A percentile compares a stretch with the other conserved stretches of the same genome.
These are phyloP conservation scores for bread wheat (Triticum aestivum) DNA, from an alignment of 176 grass and related monocot genomes.

Conservation along the genomic window IWGSC_CS_RefSeq_v2.1 NC_057795.1:9469373-9469872, in stretches of 20 bases:
- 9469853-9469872: background rate
- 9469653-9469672: background rate
- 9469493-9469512: background rate
- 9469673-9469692: background rate
- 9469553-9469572: background rate
- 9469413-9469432: too few species aligned
- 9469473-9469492: too few species aligned
- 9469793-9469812: background rate
- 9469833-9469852: background rate
- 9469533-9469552: background rate
- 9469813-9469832: background rate
- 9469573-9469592: background rate
- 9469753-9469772: background rate
- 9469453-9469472: too few species aligned
- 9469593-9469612: background rate
- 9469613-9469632: background rate
- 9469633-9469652: background rate
- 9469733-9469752: constrained; percentile 11
- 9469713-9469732: background rate
- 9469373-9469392: too few species aligned
- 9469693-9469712: background rate
- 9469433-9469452: too few species aligned
- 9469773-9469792: background rate
- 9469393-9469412: too few species aligned
- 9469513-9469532: background rate